Evolutionary conservation across 495 filamentous ascomycete species (phyloP), one percentile per base, ranked within the genome.

Genomic region (Annulohypoxylon stygium): DNA sequence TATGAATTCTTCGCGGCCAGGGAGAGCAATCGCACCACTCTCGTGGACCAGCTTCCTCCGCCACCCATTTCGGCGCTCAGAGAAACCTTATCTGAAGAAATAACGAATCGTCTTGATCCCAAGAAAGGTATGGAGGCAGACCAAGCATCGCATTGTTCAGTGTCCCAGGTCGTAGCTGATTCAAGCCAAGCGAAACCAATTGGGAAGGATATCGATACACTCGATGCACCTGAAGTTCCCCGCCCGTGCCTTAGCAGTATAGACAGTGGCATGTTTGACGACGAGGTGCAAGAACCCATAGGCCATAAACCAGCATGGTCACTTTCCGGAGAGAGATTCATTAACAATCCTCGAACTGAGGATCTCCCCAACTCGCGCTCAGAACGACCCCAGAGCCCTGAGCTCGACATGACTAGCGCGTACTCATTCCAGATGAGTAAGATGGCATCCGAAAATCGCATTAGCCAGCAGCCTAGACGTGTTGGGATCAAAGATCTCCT

Each of bases 381-480:
- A 14, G 70, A 73, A 41, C 55, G 58, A 5, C 23, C 37, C 18
- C 69, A 59, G 20, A 70, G 74, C 41, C 75, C 75, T 18, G 77
- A 78, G 45, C 64, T 79, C 26, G 81, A 84, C 60, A 81, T 83
- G 79, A 81, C 82, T 12, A 82, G 80, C 57, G 82, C 82, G 10
- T 79, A 80, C 39, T 73, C 48, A 14, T 83, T 75, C 57, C 81
- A 82, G 26, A 68, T 78, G 25, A 81, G 79, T 65, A 82, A 82
- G 71, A 70, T 75, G 39, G 70, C 74, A 20, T 58, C 61, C 36
- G 71, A 70, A 23, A 61, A 26, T 30, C 53, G 47, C 50, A 16
- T 60, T 11, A 61, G 16, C 43, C 51, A 61, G 1, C 63, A 60
- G 33, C 69, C 45, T 18, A 69, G 72, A 12, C 70, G 75, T 12